These are phyloP conservation scores for Lithohypha guttulata DNA, from an alignment of 2,329 filamentous ascomycete genomes.

Conservation along the genomic window DNA sequence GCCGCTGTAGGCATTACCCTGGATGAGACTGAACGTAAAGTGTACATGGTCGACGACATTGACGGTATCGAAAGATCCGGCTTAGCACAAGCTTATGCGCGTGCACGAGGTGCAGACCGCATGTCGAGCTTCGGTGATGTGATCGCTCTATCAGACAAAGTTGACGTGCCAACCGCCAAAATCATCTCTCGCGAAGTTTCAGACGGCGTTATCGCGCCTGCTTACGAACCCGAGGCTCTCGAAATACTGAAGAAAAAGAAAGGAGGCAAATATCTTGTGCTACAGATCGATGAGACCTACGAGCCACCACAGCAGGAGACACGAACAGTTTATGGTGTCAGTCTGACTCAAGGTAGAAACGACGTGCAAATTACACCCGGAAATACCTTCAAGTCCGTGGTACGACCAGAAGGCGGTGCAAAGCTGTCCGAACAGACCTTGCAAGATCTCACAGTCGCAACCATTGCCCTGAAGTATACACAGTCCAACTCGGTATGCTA, in stretches of 20 bases:
- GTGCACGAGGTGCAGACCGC: conserved; percentile 87
- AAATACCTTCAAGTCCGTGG: conserved; percentile 69
- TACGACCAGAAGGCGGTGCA: conserved; percentile 70
- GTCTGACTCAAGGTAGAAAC: conserved; percentile 82
- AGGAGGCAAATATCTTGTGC: conserved; percentile 88
- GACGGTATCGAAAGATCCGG: conserved; percentile 73
- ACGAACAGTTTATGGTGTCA: conserved; percentile 82
- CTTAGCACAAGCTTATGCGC: conserved; percentile 88
- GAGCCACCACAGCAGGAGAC: conserved; percentile 63
- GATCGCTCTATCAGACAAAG: conserved; percentile 81
- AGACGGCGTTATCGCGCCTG: conserved; percentile 87
- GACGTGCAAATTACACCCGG: conserved; percentile 75
- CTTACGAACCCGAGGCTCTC: conserved; percentile 73
- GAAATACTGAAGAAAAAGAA: conserved; percentile 97
- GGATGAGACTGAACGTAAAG: conserved; percentile 79
- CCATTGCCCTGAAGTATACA: conserved; percentile 95
- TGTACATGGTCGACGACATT: conserved; percentile 97
- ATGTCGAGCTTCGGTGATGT: conserved; percentile 99
- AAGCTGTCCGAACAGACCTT: conserved; percentile 69
- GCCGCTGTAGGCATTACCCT: conserved; percentile 87
- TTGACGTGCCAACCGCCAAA: conserved; percentile 86
- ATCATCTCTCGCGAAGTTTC: conserved; percentile 98
- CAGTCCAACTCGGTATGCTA: conserved; percentile 99
- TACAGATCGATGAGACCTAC: conserved; percentile 87
- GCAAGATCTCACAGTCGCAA: conserved; percentile 85